Evolutionary conservation across 228 moss, liverwort and hornwort species (phyloP).

Genomic region (Sphagnum fallax): DNA sequence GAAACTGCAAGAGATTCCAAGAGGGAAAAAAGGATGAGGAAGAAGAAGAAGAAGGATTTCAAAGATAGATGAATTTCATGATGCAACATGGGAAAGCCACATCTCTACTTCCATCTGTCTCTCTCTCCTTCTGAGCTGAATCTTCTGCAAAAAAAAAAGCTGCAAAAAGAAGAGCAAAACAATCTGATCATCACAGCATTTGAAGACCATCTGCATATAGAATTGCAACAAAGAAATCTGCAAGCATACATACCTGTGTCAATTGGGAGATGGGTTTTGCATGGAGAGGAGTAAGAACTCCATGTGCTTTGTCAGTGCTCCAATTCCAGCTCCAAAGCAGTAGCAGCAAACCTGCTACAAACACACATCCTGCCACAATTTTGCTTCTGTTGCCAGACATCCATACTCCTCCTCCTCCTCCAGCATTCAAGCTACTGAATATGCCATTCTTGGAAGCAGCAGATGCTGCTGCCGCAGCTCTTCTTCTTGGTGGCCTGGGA

Average conservation of each 20-base stretch:
- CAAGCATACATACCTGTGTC: conserved; percentile 36
- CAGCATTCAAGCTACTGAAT: too few relatives aligned
- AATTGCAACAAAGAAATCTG: background rate
- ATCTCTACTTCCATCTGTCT: background rate
- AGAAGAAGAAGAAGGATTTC: background rate
- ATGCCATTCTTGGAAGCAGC: too few relatives aligned
- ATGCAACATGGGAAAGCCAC: background rate
- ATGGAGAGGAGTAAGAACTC: conserved; percentile 71
- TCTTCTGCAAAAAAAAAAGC: background rate
- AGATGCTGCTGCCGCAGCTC: too few relatives aligned
- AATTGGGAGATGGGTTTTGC: conserved; percentile 49
- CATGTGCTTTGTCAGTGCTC: conserved; percentile 19
- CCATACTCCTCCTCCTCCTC: too few relatives aligned
- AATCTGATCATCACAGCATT: background rate
- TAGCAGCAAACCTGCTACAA: conserved; percentile 10
- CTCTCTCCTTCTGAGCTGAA: background rate
- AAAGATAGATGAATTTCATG: background rate
- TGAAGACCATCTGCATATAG: background rate
- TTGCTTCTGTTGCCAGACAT: too few relatives aligned
- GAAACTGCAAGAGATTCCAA: conserved; percentile 32
- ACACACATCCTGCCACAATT: background rate
- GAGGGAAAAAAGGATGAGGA: too few relatives aligned
- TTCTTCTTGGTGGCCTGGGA: too few relatives aligned
- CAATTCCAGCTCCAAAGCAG: conserved; percentile 1
- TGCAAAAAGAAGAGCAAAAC: background rate